Conservation (phyloP, 1,284 basidiomycete genomes). For the Neonothopanus nambi region DNA sequence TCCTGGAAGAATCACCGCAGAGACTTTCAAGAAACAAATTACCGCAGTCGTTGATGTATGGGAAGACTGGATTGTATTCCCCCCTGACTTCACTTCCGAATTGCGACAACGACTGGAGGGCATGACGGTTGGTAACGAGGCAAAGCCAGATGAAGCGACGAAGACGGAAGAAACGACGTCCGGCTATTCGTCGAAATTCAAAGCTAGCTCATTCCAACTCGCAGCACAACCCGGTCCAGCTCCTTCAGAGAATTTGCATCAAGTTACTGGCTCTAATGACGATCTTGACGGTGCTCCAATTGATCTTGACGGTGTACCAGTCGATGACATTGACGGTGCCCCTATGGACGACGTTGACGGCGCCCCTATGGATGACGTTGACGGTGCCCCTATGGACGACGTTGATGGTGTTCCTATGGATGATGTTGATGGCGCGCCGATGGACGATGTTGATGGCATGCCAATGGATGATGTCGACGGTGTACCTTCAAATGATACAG, state of each 20-base stretch:
- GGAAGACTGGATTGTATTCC: slow-evolving; percentile 96
- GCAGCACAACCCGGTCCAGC: slow-evolving; percentile 48
- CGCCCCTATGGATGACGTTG: slow-evolving; percentile 42
- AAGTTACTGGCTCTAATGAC: slow-evolving; percentile 39
- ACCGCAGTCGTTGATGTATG: slow-evolving; percentile 85
- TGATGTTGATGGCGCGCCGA: slow-evolving; percentile 33
- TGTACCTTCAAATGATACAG: slow-evolving; percentile 43
- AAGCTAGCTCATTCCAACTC: slow-evolving; percentile 74
- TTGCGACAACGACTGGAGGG: slow-evolving; percentile 77
- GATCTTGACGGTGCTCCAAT: slow-evolving; percentile 54
- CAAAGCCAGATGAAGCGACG: slow-evolving; percentile 28
- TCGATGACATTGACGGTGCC: slow-evolving; percentile 42
- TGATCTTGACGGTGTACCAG: no score
- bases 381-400: slow-evolving; percentile 42
- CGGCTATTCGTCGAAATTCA: slow-evolving; percentile 65
- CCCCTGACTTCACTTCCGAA: slow-evolving; percentile 77
- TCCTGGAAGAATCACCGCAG: slow-evolving; percentile 89
- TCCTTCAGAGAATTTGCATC: slow-evolving; percentile 30
- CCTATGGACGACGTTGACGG: slow-evolving; percentile 41
- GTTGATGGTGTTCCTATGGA: slow-evolving; percentile 54
- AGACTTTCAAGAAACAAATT: slow-evolving; percentile 91
- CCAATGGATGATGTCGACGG: slow-evolving; percentile 39
- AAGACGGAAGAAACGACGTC: slow-evolving; percentile 30
- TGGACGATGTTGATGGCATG: slow-evolving; percentile 42
- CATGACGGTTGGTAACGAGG: slow-evolving; percentile 33